Percentiles rank a stretch among this genome's conserved stretches.
Conservation (phyloP, 1,284 basidiomycete genomes). For the Microbotryum silenes-acaulis region DNA sequence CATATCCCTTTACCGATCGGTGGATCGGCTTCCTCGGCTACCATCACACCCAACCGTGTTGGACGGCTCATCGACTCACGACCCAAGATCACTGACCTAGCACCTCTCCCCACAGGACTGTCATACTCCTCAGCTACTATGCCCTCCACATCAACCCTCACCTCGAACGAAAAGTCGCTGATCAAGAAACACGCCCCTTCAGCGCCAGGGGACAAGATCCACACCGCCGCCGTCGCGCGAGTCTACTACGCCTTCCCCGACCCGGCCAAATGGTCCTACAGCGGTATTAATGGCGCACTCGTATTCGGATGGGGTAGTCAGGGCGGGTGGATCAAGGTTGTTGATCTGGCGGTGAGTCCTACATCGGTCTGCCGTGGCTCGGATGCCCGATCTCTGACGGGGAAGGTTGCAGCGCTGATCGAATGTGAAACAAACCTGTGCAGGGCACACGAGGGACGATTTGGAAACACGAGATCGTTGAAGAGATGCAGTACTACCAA, state of each 20-base stretch:
- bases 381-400: background rate
- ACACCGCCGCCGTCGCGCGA: constrained; percentile 66
- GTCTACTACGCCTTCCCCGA: constrained; percentile 75
- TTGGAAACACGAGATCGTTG: constrained; percentile 91
- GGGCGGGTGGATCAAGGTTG: constrained; percentile 61
- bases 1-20: too few relatives aligned
- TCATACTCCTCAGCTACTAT: constrained; percentile 3
- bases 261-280: constrained; percentile 69
- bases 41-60: too few relatives aligned
- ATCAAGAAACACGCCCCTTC: constrained; percentile 31
- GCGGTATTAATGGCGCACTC: constrained; percentile 75
- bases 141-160: constrained; percentile 28
- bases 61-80: too few relatives aligned
- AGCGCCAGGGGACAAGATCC: constrained; percentile 46
- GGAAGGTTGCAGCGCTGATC: background rate
- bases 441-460: constrained; percentile 73
- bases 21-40: too few relatives aligned
- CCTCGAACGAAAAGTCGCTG: constrained; percentile 30
- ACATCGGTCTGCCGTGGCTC: background rate
- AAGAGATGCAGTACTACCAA: constrained; percentile 71
- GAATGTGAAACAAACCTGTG: background rate
- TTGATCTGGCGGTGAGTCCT: constrained; percentile 57
- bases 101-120: too few relatives aligned
- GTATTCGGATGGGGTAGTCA: constrained; percentile 55
- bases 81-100: too few relatives aligned